These are phyloP conservation scores for Ricinus communis DNA, from an alignment of 345 rosid species.

Conservation along the genomic window DNA sequence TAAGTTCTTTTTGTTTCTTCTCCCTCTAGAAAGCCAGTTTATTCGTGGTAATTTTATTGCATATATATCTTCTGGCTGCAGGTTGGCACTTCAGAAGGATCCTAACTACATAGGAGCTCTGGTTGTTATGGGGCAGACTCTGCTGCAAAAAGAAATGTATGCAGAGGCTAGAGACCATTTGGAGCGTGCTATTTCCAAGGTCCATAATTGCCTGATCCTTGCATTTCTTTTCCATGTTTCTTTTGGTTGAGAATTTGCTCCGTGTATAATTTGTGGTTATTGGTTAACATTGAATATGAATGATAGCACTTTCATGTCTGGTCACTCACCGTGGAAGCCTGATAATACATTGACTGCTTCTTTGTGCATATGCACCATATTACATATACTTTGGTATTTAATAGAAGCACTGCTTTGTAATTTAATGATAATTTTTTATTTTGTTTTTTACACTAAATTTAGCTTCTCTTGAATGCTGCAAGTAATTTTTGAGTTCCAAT, in stretches of 20 bases:
- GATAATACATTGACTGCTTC: not conserved
- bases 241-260: not conserved
- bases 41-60: not conserved
- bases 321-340: not conserved
- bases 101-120: conserved; percentile 58
- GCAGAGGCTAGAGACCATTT: conserved; percentile 61
- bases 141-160: conserved; percentile 51
- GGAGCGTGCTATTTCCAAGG: conserved; percentile 77
- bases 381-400: not conserved
- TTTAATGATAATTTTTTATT: not conserved
- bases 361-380: not conserved
- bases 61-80: conserved; percentile 28
- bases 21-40: not conserved
- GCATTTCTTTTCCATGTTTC: not conserved
- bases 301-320: not conserved
- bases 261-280: not conserved
- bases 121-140: conserved; percentile 72
- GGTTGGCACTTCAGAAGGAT: conserved; percentile 75
- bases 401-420: not conserved
- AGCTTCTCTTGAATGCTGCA: not conserved
- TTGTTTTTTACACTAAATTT: not conserved
- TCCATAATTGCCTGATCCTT: conserved; percentile 15
- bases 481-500: not conserved
- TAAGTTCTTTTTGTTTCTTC: conserved; percentile 22
- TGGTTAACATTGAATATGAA: not conserved